Conservation (phyloP, 1,284 basidiomycete species). For the Afroboletus lepidellus region DNA sequence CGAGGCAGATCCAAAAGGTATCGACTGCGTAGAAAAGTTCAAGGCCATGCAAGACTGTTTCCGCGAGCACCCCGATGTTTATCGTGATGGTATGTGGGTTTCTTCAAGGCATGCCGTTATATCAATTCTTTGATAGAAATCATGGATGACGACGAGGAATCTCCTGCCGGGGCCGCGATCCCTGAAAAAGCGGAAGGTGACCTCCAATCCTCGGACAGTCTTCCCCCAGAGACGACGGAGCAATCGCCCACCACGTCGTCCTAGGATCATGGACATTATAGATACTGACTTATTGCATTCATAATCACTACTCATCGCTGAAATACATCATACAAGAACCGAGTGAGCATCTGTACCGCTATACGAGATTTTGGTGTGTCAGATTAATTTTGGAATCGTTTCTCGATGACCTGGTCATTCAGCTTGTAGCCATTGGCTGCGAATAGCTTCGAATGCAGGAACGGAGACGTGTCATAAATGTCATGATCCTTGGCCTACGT, state of each 20-base stretch:
- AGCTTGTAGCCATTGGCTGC: conserved; percentile 86
- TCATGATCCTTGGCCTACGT: conserved; percentile 89
- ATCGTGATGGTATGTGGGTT: conserved; percentile 77
- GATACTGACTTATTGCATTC: conserved; percentile 28
- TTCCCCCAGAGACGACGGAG: conserved; percentile 9
- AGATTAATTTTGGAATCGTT: conserved; percentile 52
- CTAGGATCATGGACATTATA: conserved; percentile 25
- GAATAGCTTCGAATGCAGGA: conserved; percentile 85
- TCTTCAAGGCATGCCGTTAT: conserved; percentile 1
- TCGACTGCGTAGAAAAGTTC: conserved; percentile 98
- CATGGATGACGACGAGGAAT: conserved; percentile 54
- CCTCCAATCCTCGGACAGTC: conserved; percentile 1
- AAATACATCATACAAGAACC: conserved; percentile 18
- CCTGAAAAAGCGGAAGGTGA: conserved; percentile 11
- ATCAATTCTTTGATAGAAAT: conserved; percentile 45
- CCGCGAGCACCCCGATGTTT: conserved; percentile 91
- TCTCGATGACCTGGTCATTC: conserved; percentile 64
- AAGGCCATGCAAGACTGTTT: conserved; percentile 98
- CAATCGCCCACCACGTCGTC: conserved; percentile 16
- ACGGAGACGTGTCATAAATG: conserved; percentile 87
- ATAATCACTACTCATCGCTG: conserved; percentile 35
- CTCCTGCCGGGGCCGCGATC: conserved; percentile 3
- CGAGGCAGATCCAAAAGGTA: conserved; percentile 95
- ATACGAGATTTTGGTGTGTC: conserved; percentile 7
- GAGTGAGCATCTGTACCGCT: conserved; percentile 3